phyloP scores from a whole-genome alignment of 495 filamentous ascomycete genomes.

The Penicillium canariense region DNA sequence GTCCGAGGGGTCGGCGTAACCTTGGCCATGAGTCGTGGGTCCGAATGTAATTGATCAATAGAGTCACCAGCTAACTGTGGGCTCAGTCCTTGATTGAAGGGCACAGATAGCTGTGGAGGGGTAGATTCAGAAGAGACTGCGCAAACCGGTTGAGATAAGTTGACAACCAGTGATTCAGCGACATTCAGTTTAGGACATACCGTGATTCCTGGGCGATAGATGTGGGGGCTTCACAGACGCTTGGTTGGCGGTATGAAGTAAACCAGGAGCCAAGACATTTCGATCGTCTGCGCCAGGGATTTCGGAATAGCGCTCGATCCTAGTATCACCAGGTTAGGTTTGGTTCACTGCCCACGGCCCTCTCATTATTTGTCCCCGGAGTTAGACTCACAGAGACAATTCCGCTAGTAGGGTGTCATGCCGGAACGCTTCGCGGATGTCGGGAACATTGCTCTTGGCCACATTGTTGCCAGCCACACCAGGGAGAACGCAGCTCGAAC shows the following conservation, averaged over 20 bases:
- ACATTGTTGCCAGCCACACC: constrained; percentile 84
- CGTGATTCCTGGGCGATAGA: background rate
- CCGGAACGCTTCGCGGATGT: constrained; percentile 84
- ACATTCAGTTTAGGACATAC: background rate
- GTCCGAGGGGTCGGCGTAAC: background rate
- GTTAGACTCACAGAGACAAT: constrained; percentile 67
- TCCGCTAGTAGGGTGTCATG: constrained; percentile 81
- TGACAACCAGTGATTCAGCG: background rate
- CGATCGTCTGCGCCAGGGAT: constrained; percentile 13
- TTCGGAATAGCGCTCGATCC: constrained; percentile 33
- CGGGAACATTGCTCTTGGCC: constrained; percentile 92
- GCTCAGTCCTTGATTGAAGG: background rate
- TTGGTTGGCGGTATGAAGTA: constrained; percentile 21
- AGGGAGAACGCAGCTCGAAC: constrained; percentile 65
- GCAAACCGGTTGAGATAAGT: background rate
- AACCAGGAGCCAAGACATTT: constrained; percentile 13
- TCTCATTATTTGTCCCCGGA: background rate
- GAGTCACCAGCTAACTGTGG: background rate
- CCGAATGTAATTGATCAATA: constrained; percentile 1
- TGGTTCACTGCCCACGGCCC: background rate
- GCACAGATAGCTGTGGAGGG: background rate
- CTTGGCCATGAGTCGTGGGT: background rate
- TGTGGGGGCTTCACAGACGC: constrained; percentile 7
- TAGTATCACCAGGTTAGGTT: constrained; percentile 10
- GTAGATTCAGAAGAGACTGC: background rate